A percentile compares a stretch with the other conserved stretches of the same genome.
Evolutionary conservation across 306 rosid genomes (phyloP).

Genomic region (barrel medic (Medicago truncatula)): DNA sequence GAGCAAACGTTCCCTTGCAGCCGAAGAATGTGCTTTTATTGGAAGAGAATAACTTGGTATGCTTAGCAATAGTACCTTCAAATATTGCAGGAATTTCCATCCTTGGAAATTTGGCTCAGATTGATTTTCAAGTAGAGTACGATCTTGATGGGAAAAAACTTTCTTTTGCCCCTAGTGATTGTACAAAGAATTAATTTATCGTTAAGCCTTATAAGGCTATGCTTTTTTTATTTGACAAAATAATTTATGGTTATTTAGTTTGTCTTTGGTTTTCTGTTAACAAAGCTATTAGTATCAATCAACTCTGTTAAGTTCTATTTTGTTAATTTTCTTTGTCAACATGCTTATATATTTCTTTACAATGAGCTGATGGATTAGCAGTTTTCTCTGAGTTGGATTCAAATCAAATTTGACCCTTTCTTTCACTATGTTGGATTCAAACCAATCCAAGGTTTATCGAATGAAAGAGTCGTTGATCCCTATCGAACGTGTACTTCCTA

Average conservation of each 20-base stretch:
- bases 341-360: neutral
- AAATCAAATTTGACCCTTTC: no score
- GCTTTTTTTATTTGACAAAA: neutral
- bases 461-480: no score
- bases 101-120: constrained; percentile 28
- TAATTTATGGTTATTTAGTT: neutral
- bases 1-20: neutral
- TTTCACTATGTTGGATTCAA: no score
- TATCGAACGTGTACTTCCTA: no score
- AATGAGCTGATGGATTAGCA: neutral
- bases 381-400: no score
- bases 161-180: constrained; percentile 40
- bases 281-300: neutral
- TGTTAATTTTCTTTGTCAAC: neutral
- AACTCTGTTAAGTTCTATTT: neutral
- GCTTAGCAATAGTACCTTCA: neutral
- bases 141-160: constrained; percentile 32
- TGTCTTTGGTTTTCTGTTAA: neutral
- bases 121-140: constrained; percentile 37
- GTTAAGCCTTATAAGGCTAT: neutral
- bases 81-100: neutral
- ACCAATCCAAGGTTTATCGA: no score
- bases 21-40: neutral
- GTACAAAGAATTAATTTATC: neutral
- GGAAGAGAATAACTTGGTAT: neutral